Evolutionary conservation across 2,329 filamentous ascomycete genomes (phyloP).

Genomic region (Diaporthe citri): DNA sequence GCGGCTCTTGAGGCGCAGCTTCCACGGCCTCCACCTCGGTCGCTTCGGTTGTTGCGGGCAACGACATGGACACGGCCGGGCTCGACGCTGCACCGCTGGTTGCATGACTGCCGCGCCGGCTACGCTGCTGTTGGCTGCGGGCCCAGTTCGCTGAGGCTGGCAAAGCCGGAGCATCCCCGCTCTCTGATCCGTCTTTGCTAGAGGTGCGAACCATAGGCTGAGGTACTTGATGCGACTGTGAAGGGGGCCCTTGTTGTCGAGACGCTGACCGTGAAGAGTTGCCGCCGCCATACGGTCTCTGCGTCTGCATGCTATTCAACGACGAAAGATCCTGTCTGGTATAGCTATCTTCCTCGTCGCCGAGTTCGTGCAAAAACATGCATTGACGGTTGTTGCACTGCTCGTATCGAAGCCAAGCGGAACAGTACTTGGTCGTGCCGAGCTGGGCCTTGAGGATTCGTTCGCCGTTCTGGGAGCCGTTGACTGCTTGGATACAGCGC

Average conservation of each 20-base stretch:
- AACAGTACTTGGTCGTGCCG: conserved; percentile 98
- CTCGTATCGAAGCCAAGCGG: conserved; percentile 94
- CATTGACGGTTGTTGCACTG: conserved; percentile 95
- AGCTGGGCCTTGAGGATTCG: conserved; percentile 81
- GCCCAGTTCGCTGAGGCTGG: conserved; percentile 97
- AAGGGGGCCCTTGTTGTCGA: conserved; percentile 61
- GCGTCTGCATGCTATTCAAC: conserved; percentile 89
- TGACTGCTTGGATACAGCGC: conserved; percentile 90
- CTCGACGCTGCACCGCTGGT: conserved; percentile 87
- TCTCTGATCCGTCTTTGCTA: conserved; percentile 82
- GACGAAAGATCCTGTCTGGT: conserved; percentile 94
- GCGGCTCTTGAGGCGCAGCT: conserved; percentile 45
- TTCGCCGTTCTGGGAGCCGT: conserved; percentile 92
- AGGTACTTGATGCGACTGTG: conserved; percentile 54
- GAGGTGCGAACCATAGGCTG: conserved; percentile 80
- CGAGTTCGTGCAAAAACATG: conserved; percentile 97
- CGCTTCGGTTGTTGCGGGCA: conserved; percentile 66
- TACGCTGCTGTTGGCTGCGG: conserved; percentile 74
- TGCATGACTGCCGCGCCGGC: conserved; percentile 81
- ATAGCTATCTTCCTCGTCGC: conserved; percentile 98
- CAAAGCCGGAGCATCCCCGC: conserved; percentile 87
- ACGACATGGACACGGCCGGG: conserved; percentile 75
- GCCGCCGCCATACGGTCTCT: conserved; percentile 69
- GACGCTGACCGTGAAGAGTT: conserved; percentile 67
- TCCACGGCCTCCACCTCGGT: conserved; percentile 57